Conservation (phyloP, 352 stramenopile genomes). For the Globisporangium nagaii region DNA sequence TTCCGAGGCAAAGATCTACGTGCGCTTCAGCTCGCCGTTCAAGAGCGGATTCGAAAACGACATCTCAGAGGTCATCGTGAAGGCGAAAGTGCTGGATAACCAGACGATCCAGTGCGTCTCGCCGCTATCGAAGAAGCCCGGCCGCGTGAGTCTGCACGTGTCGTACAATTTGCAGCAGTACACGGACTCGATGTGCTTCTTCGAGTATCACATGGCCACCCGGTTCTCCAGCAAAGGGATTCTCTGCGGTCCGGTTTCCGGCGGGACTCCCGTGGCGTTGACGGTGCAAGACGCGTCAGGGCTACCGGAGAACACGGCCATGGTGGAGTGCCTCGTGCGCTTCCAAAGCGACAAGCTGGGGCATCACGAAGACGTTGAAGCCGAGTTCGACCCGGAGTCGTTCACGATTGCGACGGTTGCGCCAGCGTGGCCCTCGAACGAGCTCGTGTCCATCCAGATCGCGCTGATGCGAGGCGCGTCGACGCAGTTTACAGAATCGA, state of each 20-base stretch:
- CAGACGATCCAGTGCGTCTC: constrained; percentile 48
- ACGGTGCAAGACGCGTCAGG: constrained; percentile 32
- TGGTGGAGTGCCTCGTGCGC: constrained; percentile 39
- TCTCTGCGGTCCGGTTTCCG: constrained; percentile 52
- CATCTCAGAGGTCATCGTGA: constrained; percentile 35
- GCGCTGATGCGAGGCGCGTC: constrained; percentile 17
- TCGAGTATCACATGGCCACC: constrained; percentile 59
- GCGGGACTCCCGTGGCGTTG: constrained; percentile 41
- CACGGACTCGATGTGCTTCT: constrained; percentile 57
- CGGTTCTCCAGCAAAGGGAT: constrained; percentile 32
- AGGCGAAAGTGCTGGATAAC: constrained; percentile 42
- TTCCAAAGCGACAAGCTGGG: constrained; percentile 36
- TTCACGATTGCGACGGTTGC: constrained; percentile 31
- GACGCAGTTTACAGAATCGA: constrained; percentile 35
- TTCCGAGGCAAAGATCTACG: constrained; percentile 51
- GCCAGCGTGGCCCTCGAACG: constrained; percentile 51
- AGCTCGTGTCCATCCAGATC: constrained; percentile 38
- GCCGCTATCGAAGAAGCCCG: constrained; percentile 24
- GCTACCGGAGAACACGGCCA: constrained; percentile 28
- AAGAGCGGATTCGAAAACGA: constrained; percentile 24
- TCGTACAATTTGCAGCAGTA: constrained; percentile 76
- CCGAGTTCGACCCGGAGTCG: constrained; percentile 28
- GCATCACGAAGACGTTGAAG: constrained; percentile 22
- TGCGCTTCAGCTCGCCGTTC: constrained; percentile 48
- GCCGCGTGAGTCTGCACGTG: constrained; percentile 40